Conservation (phyloP, 345 rosid species). For the Boechera retrofracta region DNA sequence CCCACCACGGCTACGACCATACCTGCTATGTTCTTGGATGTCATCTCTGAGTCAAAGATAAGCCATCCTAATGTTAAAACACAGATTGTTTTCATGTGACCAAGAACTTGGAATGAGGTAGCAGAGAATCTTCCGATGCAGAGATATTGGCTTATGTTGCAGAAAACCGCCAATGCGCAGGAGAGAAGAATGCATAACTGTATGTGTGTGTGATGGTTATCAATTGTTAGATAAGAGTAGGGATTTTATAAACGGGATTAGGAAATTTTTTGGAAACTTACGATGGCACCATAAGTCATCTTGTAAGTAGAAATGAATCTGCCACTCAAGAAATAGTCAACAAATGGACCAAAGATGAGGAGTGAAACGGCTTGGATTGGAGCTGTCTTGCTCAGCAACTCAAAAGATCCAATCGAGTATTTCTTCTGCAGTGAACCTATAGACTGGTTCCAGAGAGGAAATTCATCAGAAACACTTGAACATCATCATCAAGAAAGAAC, state of each 20-base stretch:
- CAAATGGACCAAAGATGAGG: slow-evolving; percentile 80
- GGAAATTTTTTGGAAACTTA: slow-evolving; percentile 47
- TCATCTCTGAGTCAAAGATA: slow-evolving; percentile 80
- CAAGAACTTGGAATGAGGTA: slow-evolving; percentile 88
- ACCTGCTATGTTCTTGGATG: slow-evolving; percentile 84
- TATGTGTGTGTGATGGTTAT: slow-evolving; percentile 28
- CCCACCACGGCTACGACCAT: slow-evolving; percentile 84
- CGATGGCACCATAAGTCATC: slow-evolving; percentile 72
- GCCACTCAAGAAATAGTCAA: slow-evolving; percentile 75
- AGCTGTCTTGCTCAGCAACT: slow-evolving; percentile 91
- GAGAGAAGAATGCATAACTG: slow-evolving; percentile 85
- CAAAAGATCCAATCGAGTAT: slow-evolving; percentile 90
- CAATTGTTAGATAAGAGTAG: slow-evolving; percentile 5
- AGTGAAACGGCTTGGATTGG: slow-evolving; percentile 96
- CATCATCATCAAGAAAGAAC: slow-evolving; percentile 16
- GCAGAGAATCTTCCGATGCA: slow-evolving; percentile 99
- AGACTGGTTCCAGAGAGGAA: slow-evolving; percentile 55
- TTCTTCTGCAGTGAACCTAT: slow-evolving; percentile 94
- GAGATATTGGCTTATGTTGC: slow-evolving; percentile 94
- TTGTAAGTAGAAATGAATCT: slow-evolving; percentile 67
- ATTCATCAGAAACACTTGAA: slow-evolving; percentile 28
- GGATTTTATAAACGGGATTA: background rate
- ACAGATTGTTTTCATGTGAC: slow-evolving; percentile 96
- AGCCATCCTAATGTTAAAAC: slow-evolving; percentile 92
- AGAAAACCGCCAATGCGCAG: slow-evolving; percentile 90